Evolutionary conservation across 306 rosid genomes (phyloP), one percentile per base, ranked within the genome.

Genomic region (Begonia loranthoides): DNA sequence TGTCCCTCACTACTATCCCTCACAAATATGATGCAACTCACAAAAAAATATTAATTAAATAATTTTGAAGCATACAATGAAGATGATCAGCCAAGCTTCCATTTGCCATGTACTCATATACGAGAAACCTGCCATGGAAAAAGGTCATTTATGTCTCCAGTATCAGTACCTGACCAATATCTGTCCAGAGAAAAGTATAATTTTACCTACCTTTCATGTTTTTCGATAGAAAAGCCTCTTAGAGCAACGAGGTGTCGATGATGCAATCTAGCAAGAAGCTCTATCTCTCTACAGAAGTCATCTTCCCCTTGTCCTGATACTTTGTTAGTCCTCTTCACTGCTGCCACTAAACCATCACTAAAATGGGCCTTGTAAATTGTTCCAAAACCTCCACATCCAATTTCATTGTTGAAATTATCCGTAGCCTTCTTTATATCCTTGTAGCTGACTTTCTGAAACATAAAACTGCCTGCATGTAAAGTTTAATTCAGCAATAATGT

Each of bases 71-170:
- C 88, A 78, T 86, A 92, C 99, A 61, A 69, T 92, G 96, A 70
- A 92, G 94, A 83, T 86, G 95, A 70, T 92, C 99, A 72, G 86
- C 80, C 77, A 92, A 73, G 94, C 96, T 92, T 61, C 99, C 99
- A 60, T 86, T 90, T 62, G 76, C 94, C 99, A 92, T 86, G 78
- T 80, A 73, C 75, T 92, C 99, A 16, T 86, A 92, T 73, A 92
- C 56, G 49, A 92, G 81, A 80, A 86, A 86, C 92, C 99, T 92
- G 84, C 65, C 70, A 73, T 56, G 56, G 67, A 56, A 69, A 10
- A n/a, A 43, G 5, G 45, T 9, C n/a, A 10, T 43, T 2, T 43
- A 10, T 1, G 14, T 43, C 15, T 11, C 47, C 47, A 43, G 47
- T 41, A 9, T 19, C 22, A 19, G 22, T 43, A 43, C 8, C 13